Base-by-base conservation (phyloP, 441 rosid genomes). In the Croton laevigatus region DNA sequence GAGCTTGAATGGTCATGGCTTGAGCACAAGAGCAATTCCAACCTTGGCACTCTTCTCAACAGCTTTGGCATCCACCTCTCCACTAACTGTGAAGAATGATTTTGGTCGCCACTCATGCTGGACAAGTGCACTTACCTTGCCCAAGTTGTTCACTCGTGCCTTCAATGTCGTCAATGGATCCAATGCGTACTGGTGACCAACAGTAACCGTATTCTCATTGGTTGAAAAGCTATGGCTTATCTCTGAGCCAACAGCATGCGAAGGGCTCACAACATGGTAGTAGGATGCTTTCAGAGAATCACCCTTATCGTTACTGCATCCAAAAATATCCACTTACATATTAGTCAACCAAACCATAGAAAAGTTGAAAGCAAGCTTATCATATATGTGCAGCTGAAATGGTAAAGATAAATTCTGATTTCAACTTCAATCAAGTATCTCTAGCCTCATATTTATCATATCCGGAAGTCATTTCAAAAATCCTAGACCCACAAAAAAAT, bases 101-200 rank as follows among this genome's bases (percentile, higher is more conserved):
- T 70, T 93, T 7, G 99, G 99, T 46, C 86, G 89, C 96, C 95
- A 95, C 79, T 86, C 89, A 22, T 95, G 99, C 86, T 95, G 99
- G 70, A 95, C 66, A 49, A 95, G 89, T 17, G 97, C 96, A 40
- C 85, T 92, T 5, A 84, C 86, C 73, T 80, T 84, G 53, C 99
- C 99, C 4, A 68, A 61, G 60, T 93, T 94, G 87, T 90, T 91
- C 65, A 87, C 74, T 8, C 85, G 80, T 14, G 90, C 89, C 83
- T 94, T 94, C 82, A 94, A 75, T 0, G 77, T 63, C 42, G 98
- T 94, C 80, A 92, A 73, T 36, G 96, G 94, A 78, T 92, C 96
- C 74, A 80, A 74, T 0, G 84, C 75, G 55, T 94, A 93, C 80
- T 90, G 94, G 10, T 90, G 76, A n/a, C 99, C 99, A 0, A 86